Evolutionary conservation across 2,329 filamentous ascomycete species (phyloP).

Genomic region (Penicillium verrucosum): DNA sequence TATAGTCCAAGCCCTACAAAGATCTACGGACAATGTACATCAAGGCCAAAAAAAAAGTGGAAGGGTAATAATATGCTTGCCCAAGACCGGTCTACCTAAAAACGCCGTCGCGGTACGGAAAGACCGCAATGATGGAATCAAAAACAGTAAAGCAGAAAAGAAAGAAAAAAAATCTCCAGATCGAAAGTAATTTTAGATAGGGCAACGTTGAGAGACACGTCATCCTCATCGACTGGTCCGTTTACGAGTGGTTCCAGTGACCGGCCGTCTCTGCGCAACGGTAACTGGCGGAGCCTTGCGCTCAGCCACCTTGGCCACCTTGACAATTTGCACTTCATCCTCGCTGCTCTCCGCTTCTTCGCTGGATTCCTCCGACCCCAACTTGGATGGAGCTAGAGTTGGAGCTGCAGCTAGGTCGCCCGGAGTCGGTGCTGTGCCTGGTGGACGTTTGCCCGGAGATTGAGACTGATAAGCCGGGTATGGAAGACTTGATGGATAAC

Average conservation of each 20-base stretch:
- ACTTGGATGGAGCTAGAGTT: constrained; percentile 4
- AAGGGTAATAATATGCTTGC: neutral
- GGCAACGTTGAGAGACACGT: constrained; percentile 9
- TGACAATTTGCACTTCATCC: constrained; percentile 33
- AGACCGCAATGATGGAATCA: neutral
- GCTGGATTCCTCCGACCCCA: constrained; percentile 19
- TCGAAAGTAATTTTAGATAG: neutral
- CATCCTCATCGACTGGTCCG: constrained; percentile 24
- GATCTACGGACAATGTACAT: neutral
- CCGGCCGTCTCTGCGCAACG: constrained; percentile 16
- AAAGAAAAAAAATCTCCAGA: neutral
- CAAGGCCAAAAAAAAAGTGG: no score
- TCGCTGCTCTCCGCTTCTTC: constrained; percentile 26
- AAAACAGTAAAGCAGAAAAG: neutral
- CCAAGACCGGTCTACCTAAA: neutral
- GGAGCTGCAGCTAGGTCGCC: neutral
- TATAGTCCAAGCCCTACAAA: neutral
- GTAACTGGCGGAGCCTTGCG: constrained; percentile 22
- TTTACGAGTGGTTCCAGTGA: constrained; percentile 21
- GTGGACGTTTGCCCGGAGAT: constrained; percentile 19
- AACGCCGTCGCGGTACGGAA: constrained; percentile 2
- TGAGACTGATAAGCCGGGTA: constrained; percentile 24
- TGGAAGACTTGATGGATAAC: constrained; percentile 13
- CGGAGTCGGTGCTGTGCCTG: constrained; percentile 12
- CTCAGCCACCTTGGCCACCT: constrained; percentile 22